These are phyloP conservation scores for Cochlearia excelsa DNA, from an alignment of 345 rosid species.

Conservation along the genomic window DNA sequence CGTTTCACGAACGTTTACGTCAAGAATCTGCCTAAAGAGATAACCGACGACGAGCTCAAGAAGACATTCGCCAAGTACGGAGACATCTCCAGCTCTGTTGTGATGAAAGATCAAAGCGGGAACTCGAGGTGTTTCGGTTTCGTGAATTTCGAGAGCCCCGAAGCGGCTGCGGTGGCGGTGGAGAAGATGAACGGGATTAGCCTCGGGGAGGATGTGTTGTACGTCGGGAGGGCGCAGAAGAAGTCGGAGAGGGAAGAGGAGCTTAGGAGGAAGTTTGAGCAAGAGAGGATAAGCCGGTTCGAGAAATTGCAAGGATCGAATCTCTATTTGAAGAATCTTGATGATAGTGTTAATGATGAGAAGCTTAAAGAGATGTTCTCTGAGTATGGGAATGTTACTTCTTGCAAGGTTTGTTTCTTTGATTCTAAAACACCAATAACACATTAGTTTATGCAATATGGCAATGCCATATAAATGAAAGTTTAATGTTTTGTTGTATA, in stretches of 20 bases:
- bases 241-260: constrained; percentile 57
- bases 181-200: constrained; percentile 55
- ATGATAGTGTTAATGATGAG: constrained; percentile 49
- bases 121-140: constrained; percentile 66
- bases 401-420: constrained; percentile 45
- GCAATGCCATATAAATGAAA: no score
- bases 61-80: constrained; percentile 48
- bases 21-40: constrained; percentile 51
- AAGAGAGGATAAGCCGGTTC: constrained; percentile 43
- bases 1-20: constrained; percentile 62
- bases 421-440: no score
- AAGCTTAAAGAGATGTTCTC: constrained; percentile 58
- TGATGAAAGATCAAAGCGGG: constrained; percentile 52
- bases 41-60: constrained; percentile 51
- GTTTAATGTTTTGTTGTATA: constrained; percentile 3
- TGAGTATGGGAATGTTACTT: constrained; percentile 54
- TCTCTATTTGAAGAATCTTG: constrained; percentile 62
- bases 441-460: not conserved
- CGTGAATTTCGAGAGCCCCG: constrained; percentile 53
- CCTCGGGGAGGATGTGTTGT: constrained; percentile 50
- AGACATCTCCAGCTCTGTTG: constrained; percentile 51
- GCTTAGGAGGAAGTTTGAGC: constrained; percentile 51
- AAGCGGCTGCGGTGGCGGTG: constrained; percentile 50
- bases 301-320: constrained; percentile 58
- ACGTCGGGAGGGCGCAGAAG: constrained; percentile 66